Evolutionary conservation across 805 yeast species (phyloP).

Genomic region (Suhomyces sp.): DNA sequence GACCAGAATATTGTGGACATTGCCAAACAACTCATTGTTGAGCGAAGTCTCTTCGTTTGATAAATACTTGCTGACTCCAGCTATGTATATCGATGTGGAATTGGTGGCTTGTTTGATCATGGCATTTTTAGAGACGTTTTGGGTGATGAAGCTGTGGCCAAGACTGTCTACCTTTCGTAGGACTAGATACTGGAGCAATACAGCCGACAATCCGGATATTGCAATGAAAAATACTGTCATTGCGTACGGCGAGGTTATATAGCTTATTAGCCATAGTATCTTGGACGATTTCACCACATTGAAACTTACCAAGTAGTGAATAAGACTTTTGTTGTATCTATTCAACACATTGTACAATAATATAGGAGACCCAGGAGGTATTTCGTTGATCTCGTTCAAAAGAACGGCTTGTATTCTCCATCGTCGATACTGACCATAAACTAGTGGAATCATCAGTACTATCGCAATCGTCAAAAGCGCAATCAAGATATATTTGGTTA

Average conservation of each 20-base stretch:
- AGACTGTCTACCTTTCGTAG: constrained; percentile 23
- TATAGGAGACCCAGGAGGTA: constrained; percentile 1
- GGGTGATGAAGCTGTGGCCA: neutral
- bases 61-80: constrained; percentile 54
- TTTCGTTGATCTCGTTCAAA: constrained; percentile 10
- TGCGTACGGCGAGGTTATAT: constrained; percentile 54
- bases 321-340: constrained; percentile 3
- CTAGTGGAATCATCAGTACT: constrained; percentile 39
- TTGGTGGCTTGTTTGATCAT: neutral
- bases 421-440: constrained; percentile 41
- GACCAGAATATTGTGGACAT: constrained; percentile 56
- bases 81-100: constrained; percentile 3
- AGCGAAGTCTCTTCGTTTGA: constrained; percentile 45
- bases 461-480: constrained; percentile 33
- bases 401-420: constrained; percentile 49
- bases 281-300: neutral
- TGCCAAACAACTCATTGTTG: constrained; percentile 65
- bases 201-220: constrained; percentile 52
- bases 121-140: neutral
- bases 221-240: constrained; percentile 51
- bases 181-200: constrained; percentile 53
- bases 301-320: constrained; percentile 7
- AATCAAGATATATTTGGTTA: constrained; percentile 40
- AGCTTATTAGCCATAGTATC: constrained; percentile 18
- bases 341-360: constrained; percentile 5